Evolutionary conservation across 2,329 filamentous ascomycete species (phyloP), one percentile per base, ranked within the genome.

Genomic region (Calonectria pauciramosa): DNA sequence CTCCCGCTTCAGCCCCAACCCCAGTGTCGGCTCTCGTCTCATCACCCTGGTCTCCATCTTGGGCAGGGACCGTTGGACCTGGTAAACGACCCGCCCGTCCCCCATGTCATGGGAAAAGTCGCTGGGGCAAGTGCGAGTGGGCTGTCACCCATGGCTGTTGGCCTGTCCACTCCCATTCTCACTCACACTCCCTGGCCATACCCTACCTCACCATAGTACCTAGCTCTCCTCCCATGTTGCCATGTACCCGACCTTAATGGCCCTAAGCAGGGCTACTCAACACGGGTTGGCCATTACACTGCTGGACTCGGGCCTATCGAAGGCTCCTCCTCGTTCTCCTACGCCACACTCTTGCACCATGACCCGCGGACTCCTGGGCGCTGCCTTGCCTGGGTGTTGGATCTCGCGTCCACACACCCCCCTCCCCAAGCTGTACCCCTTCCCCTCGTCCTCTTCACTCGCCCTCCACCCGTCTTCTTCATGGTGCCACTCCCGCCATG

Each of bases 331-430:
- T 67, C 77, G 78, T 76, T 78, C 80, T 80, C 77, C 82, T 82
- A 83, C 81, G 80, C 80, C 79, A 78, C 80, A 80, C 73, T 71
- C 76, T 78, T 79, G 78, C 80, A 75, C 79, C 75, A 68, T 80
- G 75, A 65, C 78, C 64, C 76, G 76, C 60, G 72, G 77, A 77
- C 78, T 77, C 80, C 77, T 80, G 78, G 75, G 71, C 73, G 70
- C 77, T 81, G 73, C 73, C 75, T 75, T 60, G 70, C 38, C 70
- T 63, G 70, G 68, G 36, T 70, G 74, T 76, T 68, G 74, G 75
- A 78, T 79, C 76, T 79, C 60, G 47, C 71, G 73, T 73, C 70
- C 70, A 60, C 76, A 69, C 77, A 68, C 38, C 60, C 78, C 74
- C 78, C 76, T 71, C 56, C 68, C 54, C 72, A 60, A 66, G 68